phyloP scores from a whole-genome alignment of 257 asterid species.

The Solanum piurae region DNA sequence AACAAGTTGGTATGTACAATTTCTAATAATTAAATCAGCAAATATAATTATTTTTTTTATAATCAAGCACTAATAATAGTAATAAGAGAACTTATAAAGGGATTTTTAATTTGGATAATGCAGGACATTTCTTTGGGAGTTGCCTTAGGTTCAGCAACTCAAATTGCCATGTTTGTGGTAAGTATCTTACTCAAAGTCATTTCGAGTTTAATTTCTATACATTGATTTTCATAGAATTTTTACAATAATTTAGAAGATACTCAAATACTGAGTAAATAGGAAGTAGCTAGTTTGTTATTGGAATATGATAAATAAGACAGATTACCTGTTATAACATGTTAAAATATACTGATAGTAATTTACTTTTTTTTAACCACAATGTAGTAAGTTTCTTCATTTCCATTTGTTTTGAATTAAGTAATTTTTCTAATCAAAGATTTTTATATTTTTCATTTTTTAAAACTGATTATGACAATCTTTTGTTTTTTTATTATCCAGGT shows the following conservation, averaged over 20 bases:
- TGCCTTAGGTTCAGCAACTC: slow-evolving; percentile 37
- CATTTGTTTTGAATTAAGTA: background rate
- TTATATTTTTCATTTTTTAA: background rate
- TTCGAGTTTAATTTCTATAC: background rate
- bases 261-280: background rate
- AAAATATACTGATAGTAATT: too few relatives aligned
- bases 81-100: background rate
- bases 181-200: background rate
- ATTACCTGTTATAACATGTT: background rate
- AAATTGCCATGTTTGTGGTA: slow-evolving; percentile 69
- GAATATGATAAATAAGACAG: background rate
- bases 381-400: background rate
- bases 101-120: background rate
- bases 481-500: slow-evolving; percentile 25
- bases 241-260: background rate
- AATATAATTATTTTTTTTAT: background rate
- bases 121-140: slow-evolving; percentile 36
- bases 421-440: background rate
- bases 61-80: background rate
- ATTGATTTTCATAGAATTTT: background rate
- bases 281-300: background rate
- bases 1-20: slow-evolving; percentile 56
- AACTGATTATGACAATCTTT: background rate
- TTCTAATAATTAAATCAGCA: background rate
- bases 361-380: background rate